These are phyloP conservation scores for Dictyostelium intermedium DNA, from an alignment of 78 protist genomes.

Conservation along the genomic window DNA sequence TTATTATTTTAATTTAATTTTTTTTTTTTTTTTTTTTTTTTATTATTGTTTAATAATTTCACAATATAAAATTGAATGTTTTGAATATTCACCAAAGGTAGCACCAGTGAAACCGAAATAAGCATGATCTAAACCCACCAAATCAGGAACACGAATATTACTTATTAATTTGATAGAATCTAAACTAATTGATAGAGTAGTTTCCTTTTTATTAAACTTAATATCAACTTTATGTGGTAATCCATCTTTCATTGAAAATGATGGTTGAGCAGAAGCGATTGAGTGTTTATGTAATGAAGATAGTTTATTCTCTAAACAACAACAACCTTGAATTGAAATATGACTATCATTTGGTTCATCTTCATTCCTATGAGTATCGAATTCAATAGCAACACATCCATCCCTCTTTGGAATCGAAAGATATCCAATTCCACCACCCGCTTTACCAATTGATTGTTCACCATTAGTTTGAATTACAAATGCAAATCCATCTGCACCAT, in stretches of 20 bases:
- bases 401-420: neutral
- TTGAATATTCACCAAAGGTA: too few species aligned
- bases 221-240: neutral
- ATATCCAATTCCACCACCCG: neutral
- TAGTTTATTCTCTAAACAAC: neutral
- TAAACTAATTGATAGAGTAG: neutral
- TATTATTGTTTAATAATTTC: neutral
- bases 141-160: neutral
- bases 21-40: neutral
- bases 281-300: neutral
- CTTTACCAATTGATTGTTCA: neutral
- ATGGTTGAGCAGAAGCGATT: neutral
- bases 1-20: too few species aligned
- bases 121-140: neutral
- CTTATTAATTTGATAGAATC: neutral
- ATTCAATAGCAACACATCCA: neutral
- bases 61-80: neutral
- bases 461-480: neutral
- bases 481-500: constrained; percentile 1
- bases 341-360: neutral
- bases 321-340: neutral
- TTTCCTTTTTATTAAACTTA: neutral
- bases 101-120: neutral
- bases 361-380: neutral
- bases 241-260: neutral